Evolutionary conservation across 352 stramenopile genomes (phyloP), one percentile per base, ranked within the genome.

Genomic region (Aphanomyces stellatus): DNA sequence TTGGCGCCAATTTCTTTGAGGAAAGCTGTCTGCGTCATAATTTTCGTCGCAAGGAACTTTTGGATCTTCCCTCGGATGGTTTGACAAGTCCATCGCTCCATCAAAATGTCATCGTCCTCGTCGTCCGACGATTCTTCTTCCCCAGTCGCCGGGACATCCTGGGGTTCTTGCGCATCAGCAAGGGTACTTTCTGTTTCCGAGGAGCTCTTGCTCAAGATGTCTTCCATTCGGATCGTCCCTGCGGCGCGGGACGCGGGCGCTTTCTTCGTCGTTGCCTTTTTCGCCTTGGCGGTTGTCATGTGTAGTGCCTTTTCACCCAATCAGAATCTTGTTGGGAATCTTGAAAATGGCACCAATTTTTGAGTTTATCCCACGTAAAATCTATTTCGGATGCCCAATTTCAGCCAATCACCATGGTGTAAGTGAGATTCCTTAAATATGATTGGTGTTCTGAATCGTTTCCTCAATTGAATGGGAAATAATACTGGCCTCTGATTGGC

Each of bases 11-110:
- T 79, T 3, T 57, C 37, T 27, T 71, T 70, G 1, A 82, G 66
- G 35, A 76, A 82, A 28, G 74, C 72, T 5, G 74, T 75, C 71
- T 82, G 76, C 31, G 74, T 85, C 71, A 85, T 81, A 59, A 72
- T 76, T 51, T 82, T 85, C 8, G 69, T 70, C 24, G 71, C 74
- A n/a, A 85, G 53, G 46, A 82, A 85, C 48, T 73, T 65, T 63
- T 77, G 71, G 59, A 82, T 81, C 61, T 77, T 75, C 53, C 69
- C 71, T 41, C 77, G 76, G 17, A 82, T 74, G 35, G 76, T 73
- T 40, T 86, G 68, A 70, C 74, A 85, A 17, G 51, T 27, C 51
- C 51, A 59, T 19, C 31, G 27, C 25, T 35, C 7, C 11, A 6
- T 35, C 30, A 59, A 59, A 2, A 7, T 33, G 3, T 59, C 25